Percentiles rank a stretch among this genome's conserved stretches.
Evolutionary conservation across 176 grass and related monocot genomes (phyloP).

Genomic region (Olyra latifolia): DNA sequence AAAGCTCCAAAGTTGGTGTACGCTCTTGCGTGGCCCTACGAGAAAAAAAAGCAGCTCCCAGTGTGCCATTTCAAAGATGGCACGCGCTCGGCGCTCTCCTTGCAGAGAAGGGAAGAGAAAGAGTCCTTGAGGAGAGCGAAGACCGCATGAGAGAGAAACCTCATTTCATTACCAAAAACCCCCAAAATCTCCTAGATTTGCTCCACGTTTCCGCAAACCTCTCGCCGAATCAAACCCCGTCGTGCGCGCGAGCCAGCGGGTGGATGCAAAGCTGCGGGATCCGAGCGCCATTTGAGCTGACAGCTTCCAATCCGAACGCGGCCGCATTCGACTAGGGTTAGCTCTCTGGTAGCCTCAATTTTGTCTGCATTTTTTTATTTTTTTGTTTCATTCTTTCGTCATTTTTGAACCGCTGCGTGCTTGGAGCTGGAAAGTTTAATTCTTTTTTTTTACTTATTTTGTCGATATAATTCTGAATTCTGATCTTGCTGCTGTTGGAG

Average conservation of each 20-base stretch:
- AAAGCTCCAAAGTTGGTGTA: neutral
- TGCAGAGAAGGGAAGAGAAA: neutral
- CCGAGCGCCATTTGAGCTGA: neutral
- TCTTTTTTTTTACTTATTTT: neutral
- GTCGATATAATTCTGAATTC: neutral
- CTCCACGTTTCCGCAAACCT: conserved; percentile 1
- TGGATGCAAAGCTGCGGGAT: neutral
- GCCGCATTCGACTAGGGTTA: conserved; percentile 19
- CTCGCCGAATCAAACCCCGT: conserved; percentile 10
- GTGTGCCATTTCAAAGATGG: conserved; percentile 16
- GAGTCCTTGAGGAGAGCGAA: neutral
- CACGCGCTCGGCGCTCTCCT: conserved; percentile 18
- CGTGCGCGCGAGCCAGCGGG: neutral
- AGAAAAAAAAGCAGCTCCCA: neutral
- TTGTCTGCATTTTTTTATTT: neutral
- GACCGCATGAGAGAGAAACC: conserved; percentile 8
- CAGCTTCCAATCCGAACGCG: neutral
- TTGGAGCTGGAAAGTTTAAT: neutral
- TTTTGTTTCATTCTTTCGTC: neutral
- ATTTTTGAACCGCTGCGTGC: neutral
- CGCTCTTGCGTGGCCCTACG: neutral
- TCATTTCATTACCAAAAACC: neutral
- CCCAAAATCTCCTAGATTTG: conserved; percentile 11
- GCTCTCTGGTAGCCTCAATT: neutral
- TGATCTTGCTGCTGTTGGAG: neutral